Conservation (phyloP, 2,329 filamentous ascomycete genomes). For the Xylaria sp. region DNA sequence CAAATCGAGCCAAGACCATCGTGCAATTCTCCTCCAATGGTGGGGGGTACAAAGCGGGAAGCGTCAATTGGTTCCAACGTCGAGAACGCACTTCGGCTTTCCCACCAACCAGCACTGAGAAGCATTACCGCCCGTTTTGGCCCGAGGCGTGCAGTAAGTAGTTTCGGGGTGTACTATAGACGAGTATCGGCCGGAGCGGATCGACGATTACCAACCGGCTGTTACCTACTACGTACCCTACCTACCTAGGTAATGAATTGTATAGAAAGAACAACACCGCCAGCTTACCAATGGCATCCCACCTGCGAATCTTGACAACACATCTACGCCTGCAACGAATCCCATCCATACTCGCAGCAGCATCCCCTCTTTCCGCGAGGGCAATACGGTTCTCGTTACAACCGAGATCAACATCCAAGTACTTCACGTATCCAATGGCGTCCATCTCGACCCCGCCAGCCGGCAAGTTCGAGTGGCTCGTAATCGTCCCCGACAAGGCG, state of each 20-base stretch:
- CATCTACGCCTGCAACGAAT: conserved; percentile 14
- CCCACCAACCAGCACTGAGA: conserved; percentile 3
- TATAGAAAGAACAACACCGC: neutral
- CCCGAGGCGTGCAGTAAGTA: neutral
- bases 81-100: conserved; percentile 2
- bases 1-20: conserved; percentile 13
- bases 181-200: neutral
- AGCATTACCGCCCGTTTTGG: neutral
- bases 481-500: conserved; percentile 74
- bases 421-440: conserved; percentile 39
- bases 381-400: neutral
- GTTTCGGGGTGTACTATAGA: no score
- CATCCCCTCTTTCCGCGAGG: conserved; percentile 11
- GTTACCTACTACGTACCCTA: no score
- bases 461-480: conserved; percentile 63
- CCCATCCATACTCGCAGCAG: conserved; percentile 7
- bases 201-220: neutral
- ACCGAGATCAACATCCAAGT: neutral
- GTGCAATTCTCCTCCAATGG: conserved; percentile 22
- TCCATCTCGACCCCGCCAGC: conserved; percentile 39
- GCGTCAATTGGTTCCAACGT: conserved; percentile 6
- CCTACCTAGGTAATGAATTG: neutral
- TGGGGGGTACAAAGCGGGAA: neutral
- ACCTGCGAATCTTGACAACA: conserved; percentile 15
- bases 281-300: conserved; percentile 24